phyloP scores from a whole-genome alignment of 2,329 filamentous ascomycete species.

The Neofusicoccum sp. region DNA sequence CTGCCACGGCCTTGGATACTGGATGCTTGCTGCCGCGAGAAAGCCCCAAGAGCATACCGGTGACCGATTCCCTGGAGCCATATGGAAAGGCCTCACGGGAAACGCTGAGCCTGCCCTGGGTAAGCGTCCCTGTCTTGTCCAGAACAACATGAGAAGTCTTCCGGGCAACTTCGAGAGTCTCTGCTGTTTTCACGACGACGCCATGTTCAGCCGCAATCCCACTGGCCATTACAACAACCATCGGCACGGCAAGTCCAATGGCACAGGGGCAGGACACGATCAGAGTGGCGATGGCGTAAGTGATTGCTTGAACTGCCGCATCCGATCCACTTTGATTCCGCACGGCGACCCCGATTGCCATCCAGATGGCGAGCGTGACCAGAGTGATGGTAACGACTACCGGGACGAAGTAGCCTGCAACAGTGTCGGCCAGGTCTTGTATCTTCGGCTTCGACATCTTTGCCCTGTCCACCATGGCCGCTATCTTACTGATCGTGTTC shows the following conservation, averaged over 20 bases:
- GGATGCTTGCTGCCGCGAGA: conserved; percentile 35
- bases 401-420: conserved; percentile 72
- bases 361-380: conserved; percentile 66
- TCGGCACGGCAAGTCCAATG: conserved; percentile 73
- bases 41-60: conserved; percentile 41
- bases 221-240: conserved; percentile 75
- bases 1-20: neutral
- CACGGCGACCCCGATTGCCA: conserved; percentile 56
- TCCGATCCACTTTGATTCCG: conserved; percentile 28
- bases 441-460: conserved; percentile 68
- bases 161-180: conserved; percentile 64
- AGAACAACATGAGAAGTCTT: conserved; percentile 70
- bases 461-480: conserved; percentile 70
- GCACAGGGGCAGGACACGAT: conserved; percentile 82
- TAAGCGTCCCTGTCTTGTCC: conserved; percentile 81
- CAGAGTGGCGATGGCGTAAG: conserved; percentile 71
- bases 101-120: conserved; percentile 56
- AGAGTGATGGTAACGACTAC: conserved; percentile 60
- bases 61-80: conserved; percentile 23
- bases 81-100: conserved; percentile 21
- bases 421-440: conserved; percentile 68
- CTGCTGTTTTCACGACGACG: conserved; percentile 69
- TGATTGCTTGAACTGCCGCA: conserved; percentile 64
- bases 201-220: conserved; percentile 67
- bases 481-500: conserved; percentile 73